Base-by-base conservation (phyloP, 2,329 filamentous ascomycete species). In the Botrytis tulipae region DNA sequence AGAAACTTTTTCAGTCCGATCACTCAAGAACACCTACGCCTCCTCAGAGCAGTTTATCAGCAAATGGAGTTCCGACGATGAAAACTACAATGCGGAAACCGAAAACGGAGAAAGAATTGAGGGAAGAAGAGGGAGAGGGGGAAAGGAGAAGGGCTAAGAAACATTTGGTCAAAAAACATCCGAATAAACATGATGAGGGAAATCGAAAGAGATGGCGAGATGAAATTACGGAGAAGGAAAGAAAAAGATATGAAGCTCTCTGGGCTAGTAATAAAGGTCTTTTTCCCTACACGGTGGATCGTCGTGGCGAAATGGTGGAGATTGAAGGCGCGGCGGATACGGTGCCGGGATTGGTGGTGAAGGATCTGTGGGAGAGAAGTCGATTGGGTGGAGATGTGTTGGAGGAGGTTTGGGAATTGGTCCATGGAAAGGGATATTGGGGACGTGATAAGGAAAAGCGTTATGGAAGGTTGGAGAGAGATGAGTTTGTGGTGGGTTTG, bases 221-320 rank as follows among this genome's bases (percentile, higher is more conserved):
- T 77, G 86, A 89, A 75, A 88, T 96, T 60, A 93, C 91, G 0
- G 87, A 89, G 66, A 85, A 89, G 8, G 92, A 96, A 79, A 85
- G 92, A n/a, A 92, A 92, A 79, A 87, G 93, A 1, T 96, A 96
- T 81, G 93, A 95, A 81, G 93, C 92, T 3, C 88, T 96, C 1
- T 96, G 93, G 92, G 93, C 93, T 1, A 93, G 92, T 60, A 96
- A 96, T 78, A 89, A 90, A 67, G 93, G 93, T 0, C 74, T 89
- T 0, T 82, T 88, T 14, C 46, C 51, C 7, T 91, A 89, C 3
- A 85, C 90, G 32, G 92, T 95, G 75, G 87, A 96, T n/a, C 95
- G 91, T 92, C 84, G 82, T 9, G 86, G 93, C 16, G 92, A 90
- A 73, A 85, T 93, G 42, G 83, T 96, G 73, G 89, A 91, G 0